Percentiles rank a stretch among this genome's conserved stretches.
Evolutionary conservation across 129 eudicot species (phyloP).

Genomic region (Arctium minus): DNA sequence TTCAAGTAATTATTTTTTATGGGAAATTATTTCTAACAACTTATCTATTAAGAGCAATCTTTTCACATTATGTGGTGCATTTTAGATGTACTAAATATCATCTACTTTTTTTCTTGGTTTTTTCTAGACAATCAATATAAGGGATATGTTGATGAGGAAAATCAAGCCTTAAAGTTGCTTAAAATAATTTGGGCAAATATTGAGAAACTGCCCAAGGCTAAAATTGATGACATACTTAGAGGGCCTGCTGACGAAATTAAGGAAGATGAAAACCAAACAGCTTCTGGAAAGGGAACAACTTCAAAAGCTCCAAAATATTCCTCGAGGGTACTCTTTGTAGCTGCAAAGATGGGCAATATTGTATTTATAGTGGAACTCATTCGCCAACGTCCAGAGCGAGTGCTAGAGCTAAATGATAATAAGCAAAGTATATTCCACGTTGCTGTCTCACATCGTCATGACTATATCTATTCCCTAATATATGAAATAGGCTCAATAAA

Average conservation of each 20-base stretch:
- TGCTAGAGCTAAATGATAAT: neutral
- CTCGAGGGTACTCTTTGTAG: constrained; percentile 27
- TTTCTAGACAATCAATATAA: neutral
- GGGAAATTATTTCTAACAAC: neutral
- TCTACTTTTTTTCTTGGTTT: neutral
- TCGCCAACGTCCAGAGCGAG: constrained; percentile 22
- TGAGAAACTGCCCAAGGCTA: neutral
- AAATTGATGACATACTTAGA: constrained; percentile 14
- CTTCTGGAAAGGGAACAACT: no score
- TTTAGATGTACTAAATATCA: neutral
- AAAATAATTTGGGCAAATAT: constrained; percentile 14
- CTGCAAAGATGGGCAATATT: constrained; percentile 26
- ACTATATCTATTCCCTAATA: neutral
- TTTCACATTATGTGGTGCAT: no score
- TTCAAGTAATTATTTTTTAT: neutral
- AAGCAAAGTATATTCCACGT: neutral
- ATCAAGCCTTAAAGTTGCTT: constrained; percentile 9
- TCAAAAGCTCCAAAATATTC: neutral
- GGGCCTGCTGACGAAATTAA: neutral
- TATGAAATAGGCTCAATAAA: neutral
- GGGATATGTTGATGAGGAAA: neutral
- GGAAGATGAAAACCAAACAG: neutral
- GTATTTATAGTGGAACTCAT: constrained; percentile 25
- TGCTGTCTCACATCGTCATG: neutral
- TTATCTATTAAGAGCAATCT: no score